Base-by-base conservation (phyloP, 2,329 filamentous ascomycete genomes). In the Lecanicillium sp. region DNA sequence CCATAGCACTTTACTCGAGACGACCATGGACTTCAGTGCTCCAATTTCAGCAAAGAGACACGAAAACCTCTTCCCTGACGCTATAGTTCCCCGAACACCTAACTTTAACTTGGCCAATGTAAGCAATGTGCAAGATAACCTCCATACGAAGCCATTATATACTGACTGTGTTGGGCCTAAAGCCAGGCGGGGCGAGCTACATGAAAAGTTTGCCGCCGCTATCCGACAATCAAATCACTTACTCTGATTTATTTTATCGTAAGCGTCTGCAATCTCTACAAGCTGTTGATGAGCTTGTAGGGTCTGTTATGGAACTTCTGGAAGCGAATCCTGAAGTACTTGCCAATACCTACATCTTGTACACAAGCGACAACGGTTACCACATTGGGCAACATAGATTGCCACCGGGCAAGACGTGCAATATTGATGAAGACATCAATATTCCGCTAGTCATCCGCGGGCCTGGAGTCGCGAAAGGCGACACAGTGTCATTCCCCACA, bases 61-160 rank as follows among this genome's bases (percentile, higher is more conserved):
- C 45, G 62, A 68, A 29, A 57, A 81, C 50, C 65, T 85, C 0
- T 87, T 87, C 52, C 54, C 66, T 3, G 69, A 74, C 19, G 69
- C 65, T 0, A 71, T 64, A 17, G 71, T 84, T 0, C 82, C 82
- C 0, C 64, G 82, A 8, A 78, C 71, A 0, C 59, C 65, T 0
- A 76, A 77, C 52, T 87, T 86, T 57, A 87, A 87, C 47, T 80
- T 81, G 0, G 67, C 75, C 3, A 59, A 64, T 44, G 72, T 74
- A 54, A 28, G 60, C 28, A 18, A 2, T 15, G 14, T 7, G 2
- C 12, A 11, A n/a, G n/a, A n/a, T n/a, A n/a, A n/a, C n/a, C n/a
- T n/a, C n/a, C n/a, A n/a, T n/a, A n/a, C 9, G 11, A 18, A 10
- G 9, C 25, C 7, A 37, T 25, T 41, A 35, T n/a, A 44, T 29